Conservation (phyloP, 208 protist genomes). For the Crithidia acanthocephali region DNA sequence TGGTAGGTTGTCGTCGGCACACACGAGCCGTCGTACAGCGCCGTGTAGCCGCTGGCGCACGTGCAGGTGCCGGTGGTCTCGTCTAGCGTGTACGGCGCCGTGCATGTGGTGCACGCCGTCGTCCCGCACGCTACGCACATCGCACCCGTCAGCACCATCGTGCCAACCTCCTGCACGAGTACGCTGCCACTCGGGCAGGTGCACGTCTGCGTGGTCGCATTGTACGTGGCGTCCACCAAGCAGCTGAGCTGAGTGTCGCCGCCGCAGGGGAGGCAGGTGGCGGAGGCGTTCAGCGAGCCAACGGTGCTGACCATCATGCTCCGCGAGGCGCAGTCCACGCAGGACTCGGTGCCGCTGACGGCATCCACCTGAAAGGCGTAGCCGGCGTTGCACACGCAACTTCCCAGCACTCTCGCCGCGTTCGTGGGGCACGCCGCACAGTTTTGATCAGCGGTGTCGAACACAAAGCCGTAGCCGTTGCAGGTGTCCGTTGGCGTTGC, state of each 20-base stretch:
- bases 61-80: slow-evolving; percentile 16
- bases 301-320: slow-evolving; percentile 41
- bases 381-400: slow-evolving; percentile 37
- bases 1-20: slow-evolving; percentile 39
- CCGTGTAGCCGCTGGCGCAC: slow-evolving; percentile 48
- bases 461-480: slow-evolving; percentile 14
- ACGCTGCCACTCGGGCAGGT: slow-evolving; percentile 40
- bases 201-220: slow-evolving; percentile 32
- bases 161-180: slow-evolving; percentile 42
- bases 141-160: slow-evolving; percentile 37
- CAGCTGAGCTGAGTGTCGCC: slow-evolving; percentile 36
- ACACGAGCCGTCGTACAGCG: slow-evolving; percentile 68
- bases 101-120: slow-evolving; percentile 35
- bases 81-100: slow-evolving; percentile 42
- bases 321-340: slow-evolving; percentile 40
- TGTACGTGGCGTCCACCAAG: slow-evolving; percentile 40
- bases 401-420: slow-evolving; percentile 13
- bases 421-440: slow-evolving; percentile 27
- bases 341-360: slow-evolving; percentile 18
- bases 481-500: slow-evolving; percentile 3
- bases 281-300: slow-evolving; percentile 30
- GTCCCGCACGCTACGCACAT: slow-evolving; percentile 51
- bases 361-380: slow-evolving; percentile 29
- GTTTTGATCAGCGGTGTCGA: slow-evolving; percentile 16
- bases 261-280: slow-evolving; percentile 54